Evolutionary conservation across 805 yeast species (phyloP), one percentile per base, ranked within the genome.

Genomic region (Millerago galiae): DNA sequence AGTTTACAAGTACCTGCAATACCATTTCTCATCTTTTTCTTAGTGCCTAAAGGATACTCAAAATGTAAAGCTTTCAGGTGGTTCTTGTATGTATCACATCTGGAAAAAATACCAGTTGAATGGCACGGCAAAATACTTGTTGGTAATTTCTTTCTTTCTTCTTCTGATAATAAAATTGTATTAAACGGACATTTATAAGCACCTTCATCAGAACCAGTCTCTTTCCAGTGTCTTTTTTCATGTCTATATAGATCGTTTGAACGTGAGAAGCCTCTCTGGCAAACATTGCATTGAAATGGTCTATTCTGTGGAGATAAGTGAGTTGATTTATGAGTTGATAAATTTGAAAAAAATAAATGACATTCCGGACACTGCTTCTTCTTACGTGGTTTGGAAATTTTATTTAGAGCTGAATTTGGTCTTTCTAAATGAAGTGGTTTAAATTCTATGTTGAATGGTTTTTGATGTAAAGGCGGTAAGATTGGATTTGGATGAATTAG

Each of bases 1-100:
- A 79, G 82, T 54, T 80, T 79, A 64, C 97, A 90, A 43, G 68
- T 68, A 8, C 97, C 97, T 16, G 71, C 61, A 34, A 81, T 85
- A 40, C 75, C 72, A 16, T 64, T 61, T 48, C 97, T 73, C 53
- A 86, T 83, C 47, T 76, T 79, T 62, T 88, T 87, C 57, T 81
- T 77, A 4, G 95, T 88, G 7, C 95, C 95, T 32, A 74, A 74
- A 5, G 96, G 96, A 61, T 89, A 89, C 50, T 77, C 83, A 60
- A 89, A 89, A 58, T 89, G 97, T 47, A 89, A 72, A 2, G 96
- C 95, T 60, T 85, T 86, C 47, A 89, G 68, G 63, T 89, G 97
- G 63, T 89, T 89, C 58, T 89, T 89, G 65, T 78, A 89, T 5
- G 97, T 89, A 59, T 89, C 97, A 59, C 96, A 84, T 39, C 97